Evolutionary conservation across 768 basidiomycete genomes (phyloP).

Genomic region (Russula dissimulans): DNA sequence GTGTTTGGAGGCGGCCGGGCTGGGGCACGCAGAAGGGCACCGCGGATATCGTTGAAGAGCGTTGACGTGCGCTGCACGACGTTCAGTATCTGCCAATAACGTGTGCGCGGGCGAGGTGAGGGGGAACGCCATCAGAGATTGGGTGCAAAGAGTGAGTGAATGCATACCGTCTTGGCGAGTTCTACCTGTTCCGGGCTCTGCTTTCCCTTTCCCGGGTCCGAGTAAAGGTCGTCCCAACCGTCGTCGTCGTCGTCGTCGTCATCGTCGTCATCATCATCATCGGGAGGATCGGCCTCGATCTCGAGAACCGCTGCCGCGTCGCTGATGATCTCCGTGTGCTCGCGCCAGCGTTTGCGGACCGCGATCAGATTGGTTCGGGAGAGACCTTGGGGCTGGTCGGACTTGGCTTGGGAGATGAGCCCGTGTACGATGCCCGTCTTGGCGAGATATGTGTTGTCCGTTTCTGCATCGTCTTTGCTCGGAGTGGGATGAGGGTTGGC

Average conservation of each 20-base stretch:
- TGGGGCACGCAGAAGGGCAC: not conserved
- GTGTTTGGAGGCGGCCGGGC: not conserved
- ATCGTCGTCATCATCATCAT: not conserved
- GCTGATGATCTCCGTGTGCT: conserved; percentile 9
- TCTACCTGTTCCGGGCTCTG: conserved; percentile 4
- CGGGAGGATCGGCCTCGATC: not conserved
- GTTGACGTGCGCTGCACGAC: conserved; percentile 1
- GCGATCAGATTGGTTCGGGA: conserved; percentile 21
- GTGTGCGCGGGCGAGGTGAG: not conserved
- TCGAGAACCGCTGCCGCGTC: conserved; percentile 13
- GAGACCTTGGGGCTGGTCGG: conserved; percentile 5
- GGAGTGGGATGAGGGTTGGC: not conserved
- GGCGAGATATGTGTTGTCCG: conserved; percentile 43
- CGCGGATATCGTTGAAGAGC: conserved; percentile 5
- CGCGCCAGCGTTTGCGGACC: conserved; percentile 20
- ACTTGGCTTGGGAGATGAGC: conserved; percentile 42
- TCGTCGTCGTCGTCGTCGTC: not conserved
- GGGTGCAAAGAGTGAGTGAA: not conserved
- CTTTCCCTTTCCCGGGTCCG: not conserved
- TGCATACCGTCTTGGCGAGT: conserved; percentile 13
- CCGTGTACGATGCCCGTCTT: conserved; percentile 54
- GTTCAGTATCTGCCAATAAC: not conserved
- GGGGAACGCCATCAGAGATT: not conserved
- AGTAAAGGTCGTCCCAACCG: conserved; percentile 15
- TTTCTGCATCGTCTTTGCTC: too few species aligned